phyloP scores from a whole-genome alignment of 306 rosid genomes.

The Chamaecrista fasciculata region DNA sequence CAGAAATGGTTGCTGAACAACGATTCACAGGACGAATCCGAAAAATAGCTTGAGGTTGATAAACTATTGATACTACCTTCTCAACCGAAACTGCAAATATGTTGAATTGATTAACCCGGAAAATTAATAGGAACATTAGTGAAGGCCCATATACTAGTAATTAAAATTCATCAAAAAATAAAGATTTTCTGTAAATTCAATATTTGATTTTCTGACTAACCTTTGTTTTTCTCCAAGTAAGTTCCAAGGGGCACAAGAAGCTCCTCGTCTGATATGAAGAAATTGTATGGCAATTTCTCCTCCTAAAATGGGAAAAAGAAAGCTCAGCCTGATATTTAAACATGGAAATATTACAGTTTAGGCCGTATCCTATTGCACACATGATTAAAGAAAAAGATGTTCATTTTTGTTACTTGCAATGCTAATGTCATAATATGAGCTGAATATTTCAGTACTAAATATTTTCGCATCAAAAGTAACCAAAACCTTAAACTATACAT shows the following conservation, averaged over 20 bases:
- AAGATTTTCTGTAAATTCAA: neutral
- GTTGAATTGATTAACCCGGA: conserved; percentile 7
- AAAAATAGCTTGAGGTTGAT: conserved; percentile 93
- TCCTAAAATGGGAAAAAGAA: conserved; percentile 45
- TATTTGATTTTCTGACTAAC: conserved; percentile 32
- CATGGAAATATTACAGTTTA: neutral
- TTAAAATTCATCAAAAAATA: neutral
- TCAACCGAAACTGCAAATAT: conserved; percentile 78
- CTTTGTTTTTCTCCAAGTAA: conserved; percentile 81
- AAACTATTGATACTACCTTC: conserved; percentile 84
- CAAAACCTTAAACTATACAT: neutral
- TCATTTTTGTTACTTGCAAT: no score
- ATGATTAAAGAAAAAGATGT: neutral
- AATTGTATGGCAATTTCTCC: conserved; percentile 86
- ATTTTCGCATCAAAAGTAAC: no score
- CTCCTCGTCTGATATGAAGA: conserved; percentile 78
- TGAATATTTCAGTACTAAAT: no score
- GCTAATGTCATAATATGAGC: no score
- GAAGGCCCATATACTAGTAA: neutral
- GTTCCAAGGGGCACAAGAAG: conserved; percentile 67
- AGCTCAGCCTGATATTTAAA: neutral
- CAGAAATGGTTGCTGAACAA: conserved; percentile 92
- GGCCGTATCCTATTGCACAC: neutral
- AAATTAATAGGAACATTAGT: neutral
- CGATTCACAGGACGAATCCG: conserved; percentile 81